Percentiles rank a stretch among this genome's conserved stretches.
Conservation (phyloP, 768 basidiomycete species). For the Mrakia gelida region DNA sequence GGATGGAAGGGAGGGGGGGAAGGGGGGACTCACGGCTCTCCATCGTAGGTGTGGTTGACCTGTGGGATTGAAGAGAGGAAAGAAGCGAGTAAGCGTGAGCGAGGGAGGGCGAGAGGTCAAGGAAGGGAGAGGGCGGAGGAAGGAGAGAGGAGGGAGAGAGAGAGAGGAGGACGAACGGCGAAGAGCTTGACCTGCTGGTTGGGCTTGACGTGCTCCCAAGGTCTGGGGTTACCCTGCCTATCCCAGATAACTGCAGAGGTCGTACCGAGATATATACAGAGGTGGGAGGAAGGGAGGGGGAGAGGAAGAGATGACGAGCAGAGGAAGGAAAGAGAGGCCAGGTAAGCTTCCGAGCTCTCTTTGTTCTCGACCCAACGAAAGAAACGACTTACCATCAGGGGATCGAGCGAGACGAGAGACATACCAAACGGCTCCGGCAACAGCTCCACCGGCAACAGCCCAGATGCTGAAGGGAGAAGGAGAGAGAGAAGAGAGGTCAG, state of each 20-base stretch:
- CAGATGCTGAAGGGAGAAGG: neutral
- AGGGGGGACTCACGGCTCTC: neutral
- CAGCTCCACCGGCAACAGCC: slow-evolving; percentile 33
- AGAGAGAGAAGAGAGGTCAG: neutral
- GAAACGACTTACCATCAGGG: slow-evolving; percentile 24
- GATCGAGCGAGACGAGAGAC: slow-evolving; percentile 35
- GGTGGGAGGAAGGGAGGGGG: neutral
- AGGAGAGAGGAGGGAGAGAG: neutral
- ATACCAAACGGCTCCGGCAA: slow-evolving; percentile 29
- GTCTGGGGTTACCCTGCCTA: slow-evolving; percentile 36
- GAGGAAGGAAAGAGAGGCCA: neutral
- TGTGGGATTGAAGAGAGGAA: neutral
- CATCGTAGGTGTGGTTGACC: neutral
- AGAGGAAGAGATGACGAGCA: neutral
- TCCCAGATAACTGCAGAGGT: slow-evolving; percentile 30
- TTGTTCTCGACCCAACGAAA: neutral
- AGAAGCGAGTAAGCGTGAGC: neutral
- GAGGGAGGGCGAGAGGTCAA: neutral
- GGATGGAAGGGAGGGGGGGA: neutral
- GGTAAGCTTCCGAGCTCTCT: no score
- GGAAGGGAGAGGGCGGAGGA: neutral
- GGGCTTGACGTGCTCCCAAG: slow-evolving; percentile 37
- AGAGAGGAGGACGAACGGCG: slow-evolving; percentile 24
- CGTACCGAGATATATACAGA: neutral
- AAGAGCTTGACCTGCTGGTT: slow-evolving; percentile 37